phyloP scores from a whole-genome alignment of 805 yeast genomes.

The Suhomyces canberraensis region DNA sequence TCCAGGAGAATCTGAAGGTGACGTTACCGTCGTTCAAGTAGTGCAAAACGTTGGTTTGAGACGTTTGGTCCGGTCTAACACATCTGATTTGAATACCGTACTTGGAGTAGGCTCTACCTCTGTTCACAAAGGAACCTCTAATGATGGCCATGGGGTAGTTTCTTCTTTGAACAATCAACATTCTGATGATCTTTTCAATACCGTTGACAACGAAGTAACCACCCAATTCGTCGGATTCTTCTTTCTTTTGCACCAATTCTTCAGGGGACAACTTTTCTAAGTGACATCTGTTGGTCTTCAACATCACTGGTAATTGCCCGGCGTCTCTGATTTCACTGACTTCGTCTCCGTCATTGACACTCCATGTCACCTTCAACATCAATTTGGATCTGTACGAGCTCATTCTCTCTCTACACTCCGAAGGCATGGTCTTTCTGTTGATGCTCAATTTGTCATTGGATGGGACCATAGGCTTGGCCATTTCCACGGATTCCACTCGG shows the following conservation, averaged over 20 bases:
- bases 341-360: conserved; percentile 85
- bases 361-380: conserved; percentile 76
- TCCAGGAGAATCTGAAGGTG: conserved; percentile 95
- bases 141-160: conserved; percentile 98
- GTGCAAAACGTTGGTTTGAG: conserved; percentile 96
- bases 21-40: conserved; percentile 94
- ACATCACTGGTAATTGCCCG: conserved; percentile 90
- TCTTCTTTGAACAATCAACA: conserved; percentile 96
- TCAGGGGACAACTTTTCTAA: conserved; percentile 78
- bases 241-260: conserved; percentile 72
- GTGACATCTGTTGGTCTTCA: conserved; percentile 88
- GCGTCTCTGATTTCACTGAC: conserved; percentile 80
- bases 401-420: conserved; percentile 84
- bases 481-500: conserved; percentile 85
- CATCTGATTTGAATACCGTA: conserved; percentile 93
- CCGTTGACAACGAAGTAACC: conserved; percentile 97
- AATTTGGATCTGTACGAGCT: conserved; percentile 76
- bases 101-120: conserved; percentile 87
- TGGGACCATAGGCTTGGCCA: conserved; percentile 79
- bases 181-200: conserved; percentile 92
- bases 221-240: conserved; percentile 94
- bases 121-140: conserved; percentile 89
- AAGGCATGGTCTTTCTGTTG: conserved; percentile 77
- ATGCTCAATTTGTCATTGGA: conserved; percentile 67
- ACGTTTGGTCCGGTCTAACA: conserved; percentile 95